A percentile compares a stretch with the other conserved stretches of the same genome.
These are phyloP conservation scores for Nissolia schottii DNA, from an alignment of 306 rosid species.

Conservation along the genomic window DNA sequence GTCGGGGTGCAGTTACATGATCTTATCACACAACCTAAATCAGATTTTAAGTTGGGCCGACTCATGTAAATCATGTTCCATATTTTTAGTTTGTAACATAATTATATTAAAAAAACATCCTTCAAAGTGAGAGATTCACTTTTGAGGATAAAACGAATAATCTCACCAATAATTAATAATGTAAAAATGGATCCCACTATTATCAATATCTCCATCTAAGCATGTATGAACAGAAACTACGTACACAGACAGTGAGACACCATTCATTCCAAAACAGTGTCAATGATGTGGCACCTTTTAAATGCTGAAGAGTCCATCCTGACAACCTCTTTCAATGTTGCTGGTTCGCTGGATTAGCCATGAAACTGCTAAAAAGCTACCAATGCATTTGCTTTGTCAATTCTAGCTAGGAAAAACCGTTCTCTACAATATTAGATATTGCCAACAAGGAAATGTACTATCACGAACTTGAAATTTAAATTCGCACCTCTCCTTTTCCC, in stretches of 20 bases:
- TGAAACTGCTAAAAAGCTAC: neutral
- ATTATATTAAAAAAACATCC: too few species aligned
- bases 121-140: too few species aligned
- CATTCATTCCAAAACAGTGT: neutral
- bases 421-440: neutral
- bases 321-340: neutral
- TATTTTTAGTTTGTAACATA: too few species aligned
- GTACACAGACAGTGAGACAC: neutral
- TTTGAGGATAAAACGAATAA: too few species aligned
- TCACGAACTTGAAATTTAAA: neutral
- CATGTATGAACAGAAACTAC: neutral
- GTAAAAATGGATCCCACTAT: too few species aligned
- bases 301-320: neutral
- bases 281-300: neutral
- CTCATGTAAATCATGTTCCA: too few species aligned
- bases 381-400: neutral
- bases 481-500: neutral
- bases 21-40: too few species aligned
- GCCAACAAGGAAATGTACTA: too few species aligned
- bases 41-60: too few species aligned
- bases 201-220: neutral
- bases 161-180: too few species aligned
- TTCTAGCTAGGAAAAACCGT: neutral
- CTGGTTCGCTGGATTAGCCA: neutral
- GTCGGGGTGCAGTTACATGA: too few species aligned